These are phyloP conservation scores for Diutina rugosa DNA, from an alignment of 1,139 yeast genomes.

Conservation along the genomic window DNA sequence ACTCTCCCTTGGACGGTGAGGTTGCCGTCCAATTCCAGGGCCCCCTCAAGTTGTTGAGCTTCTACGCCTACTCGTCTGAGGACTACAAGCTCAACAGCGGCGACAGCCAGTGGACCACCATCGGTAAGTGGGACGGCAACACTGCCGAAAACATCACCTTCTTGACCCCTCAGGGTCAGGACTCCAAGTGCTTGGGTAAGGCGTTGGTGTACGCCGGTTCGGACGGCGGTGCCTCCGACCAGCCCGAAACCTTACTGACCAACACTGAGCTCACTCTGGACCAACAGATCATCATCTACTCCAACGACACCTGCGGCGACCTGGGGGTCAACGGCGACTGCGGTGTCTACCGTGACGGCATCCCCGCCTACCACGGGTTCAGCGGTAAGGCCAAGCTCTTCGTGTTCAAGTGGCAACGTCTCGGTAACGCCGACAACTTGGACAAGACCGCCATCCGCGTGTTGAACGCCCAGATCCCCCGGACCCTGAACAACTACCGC, in stretches of 20 bases:
- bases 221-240: slow-evolving; percentile 59
- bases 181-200: slow-evolving; percentile 72
- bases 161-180: slow-evolving; percentile 71
- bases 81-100: neutral
- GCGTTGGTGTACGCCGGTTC: slow-evolving; percentile 71
- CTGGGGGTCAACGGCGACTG: slow-evolving; percentile 45
- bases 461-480: slow-evolving; percentile 85
- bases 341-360: slow-evolving; percentile 76
- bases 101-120: neutral
- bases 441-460: slow-evolving; percentile 98
- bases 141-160: slow-evolving; percentile 58
- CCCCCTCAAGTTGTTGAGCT: slow-evolving; percentile 65
- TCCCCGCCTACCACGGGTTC: slow-evolving; percentile 90
- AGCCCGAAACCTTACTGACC: slow-evolving; percentile 51
- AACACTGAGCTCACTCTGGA: slow-evolving; percentile 52
- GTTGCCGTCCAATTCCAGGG: slow-evolving; percentile 91
- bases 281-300: slow-evolving; percentile 66
- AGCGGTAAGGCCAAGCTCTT: slow-evolving; percentile 71
- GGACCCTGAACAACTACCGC: slow-evolving; percentile 72
- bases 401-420: slow-evolving; percentile 86
- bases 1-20: slow-evolving; percentile 82
- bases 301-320: slow-evolving; percentile 48
- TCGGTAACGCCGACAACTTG: slow-evolving; percentile 41
- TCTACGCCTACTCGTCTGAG: slow-evolving; percentile 50
- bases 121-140: slow-evolving; percentile 3